phyloP scores from a whole-genome alignment of 2,329 filamentous ascomycete genomes.

The Samsoniella hepiali region DNA sequence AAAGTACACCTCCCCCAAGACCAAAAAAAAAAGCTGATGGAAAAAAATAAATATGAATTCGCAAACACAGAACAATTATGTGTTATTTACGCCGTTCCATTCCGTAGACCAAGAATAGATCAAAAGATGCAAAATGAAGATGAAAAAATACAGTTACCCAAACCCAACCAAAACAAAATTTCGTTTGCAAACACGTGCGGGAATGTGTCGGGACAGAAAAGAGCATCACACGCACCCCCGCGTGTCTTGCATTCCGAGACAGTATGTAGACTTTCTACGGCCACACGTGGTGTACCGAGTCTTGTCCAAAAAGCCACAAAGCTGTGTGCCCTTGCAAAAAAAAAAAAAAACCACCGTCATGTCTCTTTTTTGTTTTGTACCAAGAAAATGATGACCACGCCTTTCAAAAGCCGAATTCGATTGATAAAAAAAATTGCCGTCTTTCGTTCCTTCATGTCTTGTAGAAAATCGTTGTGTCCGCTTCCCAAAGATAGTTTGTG shows the following conservation, averaged over 20 bases:
- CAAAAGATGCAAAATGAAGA: background rate
- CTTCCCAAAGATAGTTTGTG: background rate
- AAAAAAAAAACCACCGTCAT: background rate
- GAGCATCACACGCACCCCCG: background rate
- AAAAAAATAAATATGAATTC: background rate
- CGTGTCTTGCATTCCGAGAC: background rate
- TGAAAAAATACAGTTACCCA: background rate
- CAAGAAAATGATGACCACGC: conserved; percentile 8
- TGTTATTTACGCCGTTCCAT: conserved; percentile 11
- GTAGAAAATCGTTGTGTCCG: background rate
- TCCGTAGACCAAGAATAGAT: background rate
- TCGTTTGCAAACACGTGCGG: background rate
- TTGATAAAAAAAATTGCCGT: background rate
- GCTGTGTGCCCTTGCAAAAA: background rate
- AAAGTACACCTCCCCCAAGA: conserved; percentile 8
- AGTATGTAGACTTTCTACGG: background rate
- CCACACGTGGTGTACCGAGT: background rate
- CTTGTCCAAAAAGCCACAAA: background rate
- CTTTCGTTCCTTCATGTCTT: conserved; percentile 9
- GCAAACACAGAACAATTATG: background rate
- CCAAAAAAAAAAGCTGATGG: background rate
- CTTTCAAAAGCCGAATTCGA: conserved; percentile 4
- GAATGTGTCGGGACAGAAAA: background rate
- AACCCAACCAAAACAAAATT: background rate
- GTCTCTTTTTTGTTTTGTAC: background rate